Percentiles rank a stretch among this genome's conserved stretches.
These are phyloP conservation scores for Paxillus rubicundulus DNA, from an alignment of 768 basidiomycete species.

Conservation along the genomic window DNA sequence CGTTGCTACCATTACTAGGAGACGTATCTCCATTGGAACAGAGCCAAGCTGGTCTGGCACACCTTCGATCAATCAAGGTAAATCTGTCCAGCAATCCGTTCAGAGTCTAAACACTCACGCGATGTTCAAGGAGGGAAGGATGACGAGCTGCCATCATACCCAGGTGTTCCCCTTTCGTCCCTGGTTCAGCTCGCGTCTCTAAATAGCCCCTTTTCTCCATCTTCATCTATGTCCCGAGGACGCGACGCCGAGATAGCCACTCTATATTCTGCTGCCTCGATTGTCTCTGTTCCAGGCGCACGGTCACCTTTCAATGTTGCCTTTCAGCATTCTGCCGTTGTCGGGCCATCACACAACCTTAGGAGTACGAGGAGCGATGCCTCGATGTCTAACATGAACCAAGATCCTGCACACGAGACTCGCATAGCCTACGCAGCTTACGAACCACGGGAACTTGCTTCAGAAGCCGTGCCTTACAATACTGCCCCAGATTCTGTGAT, in stretches of 20 bases:
- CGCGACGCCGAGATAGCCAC: conserved; percentile 81
- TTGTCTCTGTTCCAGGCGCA: conserved; percentile 62
- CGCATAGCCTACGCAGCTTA: conserved; percentile 55
- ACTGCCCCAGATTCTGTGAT: conserved; percentile 67
- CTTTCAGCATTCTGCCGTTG: conserved; percentile 29
- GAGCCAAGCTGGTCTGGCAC: conserved; percentile 19
- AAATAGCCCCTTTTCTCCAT: conserved; percentile 55
- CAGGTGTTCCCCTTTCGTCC: conserved; percentile 68
- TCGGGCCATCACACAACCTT: conserved; percentile 26
- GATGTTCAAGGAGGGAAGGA: conserved; percentile 18
- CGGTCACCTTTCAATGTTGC: conserved; percentile 36
- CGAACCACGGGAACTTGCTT: conserved; percentile 76
- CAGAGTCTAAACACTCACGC: conserved; percentile 7
- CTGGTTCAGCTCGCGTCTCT: conserved; percentile 69
- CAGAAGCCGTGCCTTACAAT: conserved; percentile 64
- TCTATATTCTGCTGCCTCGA: conserved; percentile 80
- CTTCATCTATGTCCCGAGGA: conserved; percentile 32
- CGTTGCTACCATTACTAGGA: conserved; percentile 2
- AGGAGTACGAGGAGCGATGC: conserved; percentile 16
- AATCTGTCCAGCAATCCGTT: background rate
- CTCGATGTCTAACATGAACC: conserved; percentile 22
- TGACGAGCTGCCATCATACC: conserved; percentile 36
- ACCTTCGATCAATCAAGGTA: conserved; percentile 21
- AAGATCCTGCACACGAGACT: conserved; percentile 36
- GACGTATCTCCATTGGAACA: conserved; percentile 7